These are phyloP conservation scores for Hordeum vulgare DNA, from an alignment of 176 grass and related monocot genomes.

Conservation along the genomic window DNA sequence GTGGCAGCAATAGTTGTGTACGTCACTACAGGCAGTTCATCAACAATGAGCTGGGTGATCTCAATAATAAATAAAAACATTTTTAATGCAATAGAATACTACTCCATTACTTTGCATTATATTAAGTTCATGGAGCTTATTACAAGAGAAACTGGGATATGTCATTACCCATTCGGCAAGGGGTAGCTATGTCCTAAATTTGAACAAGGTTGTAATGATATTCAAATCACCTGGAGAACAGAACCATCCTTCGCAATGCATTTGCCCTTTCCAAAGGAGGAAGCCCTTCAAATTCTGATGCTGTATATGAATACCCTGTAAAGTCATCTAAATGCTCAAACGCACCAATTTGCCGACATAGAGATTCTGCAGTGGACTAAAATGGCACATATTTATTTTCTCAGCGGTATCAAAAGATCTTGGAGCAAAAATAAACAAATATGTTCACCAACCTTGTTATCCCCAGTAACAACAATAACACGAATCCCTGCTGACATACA, in stretches of 20 bases:
- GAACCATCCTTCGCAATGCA: conserved; percentile 86
- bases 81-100: conserved; percentile 8
- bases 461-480: conserved; percentile 98
- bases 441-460: conserved; percentile 75
- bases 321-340: conserved; percentile 85
- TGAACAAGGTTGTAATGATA: conserved; percentile 12
- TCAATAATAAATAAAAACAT: not conserved
- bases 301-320: conserved; percentile 86
- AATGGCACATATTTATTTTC: conserved; percentile 34
- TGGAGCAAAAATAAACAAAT: not conserved
- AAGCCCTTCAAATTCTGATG: conserved; percentile 91
- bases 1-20: not conserved
- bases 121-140: conserved; percentile 3
- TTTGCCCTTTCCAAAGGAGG: conserved; percentile 61
- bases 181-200: not conserved
- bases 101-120: not conserved
- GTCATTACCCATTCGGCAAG: conserved; percentile 9
- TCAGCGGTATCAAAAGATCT: conserved; percentile 13
- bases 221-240: conserved; percentile 77
- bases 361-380: conserved; percentile 93
- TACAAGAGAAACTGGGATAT: not conserved
- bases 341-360: conserved; percentile 87
- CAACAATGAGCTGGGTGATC: not conserved
- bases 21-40: not conserved
- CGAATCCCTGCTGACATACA: conserved; percentile 98